Base-by-base conservation (phyloP, 2,329 filamentous ascomycete species). In the Colletotrichum falcatum region DNA sequence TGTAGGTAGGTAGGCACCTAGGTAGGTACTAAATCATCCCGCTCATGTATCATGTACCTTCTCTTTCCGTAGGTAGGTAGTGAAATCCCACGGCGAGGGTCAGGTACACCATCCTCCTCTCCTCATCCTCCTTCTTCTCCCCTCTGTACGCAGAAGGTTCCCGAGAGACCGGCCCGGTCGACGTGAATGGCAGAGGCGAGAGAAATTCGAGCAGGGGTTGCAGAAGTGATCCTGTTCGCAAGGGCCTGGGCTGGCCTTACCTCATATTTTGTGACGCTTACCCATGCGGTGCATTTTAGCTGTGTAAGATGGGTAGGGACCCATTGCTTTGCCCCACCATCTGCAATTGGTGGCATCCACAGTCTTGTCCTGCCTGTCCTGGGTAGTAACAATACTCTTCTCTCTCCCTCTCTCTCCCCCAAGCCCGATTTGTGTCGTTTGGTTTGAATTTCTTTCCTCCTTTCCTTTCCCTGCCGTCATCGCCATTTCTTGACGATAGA, bases 331-430 rank as follows among this genome's bases (percentile, higher is more conserved):
- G 69, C 69, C 69, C 71, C 71, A 72, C 71, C 61, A 73, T 73
- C 65, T 69, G 69, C 69, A 73, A 65, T 72, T 69, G 65, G 67
- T 33, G 48, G 66, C 66, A 68, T 64, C 70, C 65, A 65, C 68
- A 39, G 23, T 30, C 56, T 28, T 56, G 53, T 64, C 64, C 56
- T 58, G 53, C 56, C n/a, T 55, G 56, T 62, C 59, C 62, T 65
- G 64, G 59, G 68, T 71, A 68, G 68, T 71, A 68, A 59, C 68
- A 53, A 37, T 67, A 67, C 68, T 71, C 68, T 71, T 71, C 68
- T 68, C 58, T 59, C 51, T 39, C 14, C 7, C 37, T 39, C 37
- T 16, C 49, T 42, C 39, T 42, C 18, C 61, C 56, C 37, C 53
- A 68, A 53, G 65, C 64, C 58, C 65, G 59, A 62, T 63, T 71